phyloP scores from a whole-genome alignment of 192 early-diverging fungal genomes.

The Backusella liffmaniae region DNA sequence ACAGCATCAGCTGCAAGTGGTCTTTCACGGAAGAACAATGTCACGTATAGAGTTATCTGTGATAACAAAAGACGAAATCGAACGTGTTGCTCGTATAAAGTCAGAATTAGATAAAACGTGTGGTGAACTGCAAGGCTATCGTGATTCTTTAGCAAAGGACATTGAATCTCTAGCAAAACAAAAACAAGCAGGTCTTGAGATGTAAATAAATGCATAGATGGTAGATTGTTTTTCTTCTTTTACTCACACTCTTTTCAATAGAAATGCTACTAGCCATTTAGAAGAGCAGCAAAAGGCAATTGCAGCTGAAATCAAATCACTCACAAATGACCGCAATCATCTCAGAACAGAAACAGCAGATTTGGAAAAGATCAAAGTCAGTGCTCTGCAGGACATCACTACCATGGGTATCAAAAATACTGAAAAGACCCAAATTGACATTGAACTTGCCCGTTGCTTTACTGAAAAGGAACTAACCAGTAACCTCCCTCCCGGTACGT shows the following conservation, averaged over 20 bases:
- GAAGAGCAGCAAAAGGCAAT: constrained; percentile 49
- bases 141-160: constrained; percentile 35
- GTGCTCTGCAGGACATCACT: constrained; percentile 49
- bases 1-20: constrained; percentile 22
- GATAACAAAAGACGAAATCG: constrained; percentile 26
- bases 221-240: not conserved
- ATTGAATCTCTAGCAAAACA: constrained; percentile 40
- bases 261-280: constrained; percentile 28
- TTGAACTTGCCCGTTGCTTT: constrained; percentile 45
- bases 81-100: constrained; percentile 14
- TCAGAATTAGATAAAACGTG: constrained; percentile 31
- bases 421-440: constrained; percentile 53
- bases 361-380: constrained; percentile 44
- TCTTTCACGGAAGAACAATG: constrained; percentile 19
- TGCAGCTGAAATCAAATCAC: constrained; percentile 38
- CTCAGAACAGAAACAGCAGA: constrained; percentile 42
- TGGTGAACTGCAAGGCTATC: constrained; percentile 33
- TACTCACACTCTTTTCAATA: not conserved
- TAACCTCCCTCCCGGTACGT: constrained; percentile 31
- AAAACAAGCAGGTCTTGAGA: constrained; percentile 29
- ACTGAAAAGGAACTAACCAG: constrained; percentile 23
- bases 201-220: not conserved
- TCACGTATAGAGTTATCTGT: constrained; percentile 12
- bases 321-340: constrained; percentile 47
- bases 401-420: constrained; percentile 52